A percentile compares a stretch with the other conserved stretches of the same genome.
Conservation (phyloP, 345 rosid genomes). For the Carallia pectinifolia region DNA sequence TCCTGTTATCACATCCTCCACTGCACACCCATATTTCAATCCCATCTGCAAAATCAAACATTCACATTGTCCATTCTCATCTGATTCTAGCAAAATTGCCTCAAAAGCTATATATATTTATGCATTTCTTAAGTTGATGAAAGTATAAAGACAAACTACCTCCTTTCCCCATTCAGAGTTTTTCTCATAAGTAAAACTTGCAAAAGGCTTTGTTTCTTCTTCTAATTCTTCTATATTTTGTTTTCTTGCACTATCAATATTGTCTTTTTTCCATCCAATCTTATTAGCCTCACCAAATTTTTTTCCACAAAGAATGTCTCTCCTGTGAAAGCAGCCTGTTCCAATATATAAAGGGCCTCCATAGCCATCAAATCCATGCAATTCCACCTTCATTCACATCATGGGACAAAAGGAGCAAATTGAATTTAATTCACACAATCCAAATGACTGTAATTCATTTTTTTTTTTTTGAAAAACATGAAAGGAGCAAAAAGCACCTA, state of each 20-base stretch:
- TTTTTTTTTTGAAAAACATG: not conserved
- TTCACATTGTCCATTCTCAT: not conserved
- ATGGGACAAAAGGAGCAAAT: not conserved
- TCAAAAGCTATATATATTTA: not conserved
- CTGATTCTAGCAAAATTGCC: not conserved
- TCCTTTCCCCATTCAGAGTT: slow-evolving; percentile 71
- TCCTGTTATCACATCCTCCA: slow-evolving; percentile 90
- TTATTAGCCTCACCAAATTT: slow-evolving; percentile 15
- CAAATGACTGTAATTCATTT: not conserved
- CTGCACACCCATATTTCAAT: slow-evolving; percentile 59
- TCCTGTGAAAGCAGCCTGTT: slow-evolving; percentile 81
- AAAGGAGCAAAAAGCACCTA: slow-evolving; percentile 10
- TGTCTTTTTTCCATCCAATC: slow-evolving; percentile 28
- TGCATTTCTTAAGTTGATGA: not conserved
- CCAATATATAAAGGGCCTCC: slow-evolving; percentile 72
- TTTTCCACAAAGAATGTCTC: slow-evolving; percentile 62
- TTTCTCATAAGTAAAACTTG: slow-evolving; percentile 55
- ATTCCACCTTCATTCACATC: slow-evolving; percentile 48
- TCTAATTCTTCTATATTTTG: slow-evolving; percentile 23
- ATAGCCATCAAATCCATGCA: slow-evolving; percentile 59
- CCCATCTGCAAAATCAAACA: slow-evolving; percentile 58
- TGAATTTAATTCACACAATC: not conserved
- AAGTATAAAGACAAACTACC: slow-evolving; percentile 28
- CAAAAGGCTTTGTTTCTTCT: slow-evolving; percentile 44
- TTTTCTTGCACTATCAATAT: slow-evolving; percentile 3